Percentiles rank a stretch among this genome's conserved stretches.
These are phyloP conservation scores for Pseudogymnoascus sp. DNA, from an alignment of 2,329 filamentous ascomycete genomes.

Conservation along the genomic window DNA sequence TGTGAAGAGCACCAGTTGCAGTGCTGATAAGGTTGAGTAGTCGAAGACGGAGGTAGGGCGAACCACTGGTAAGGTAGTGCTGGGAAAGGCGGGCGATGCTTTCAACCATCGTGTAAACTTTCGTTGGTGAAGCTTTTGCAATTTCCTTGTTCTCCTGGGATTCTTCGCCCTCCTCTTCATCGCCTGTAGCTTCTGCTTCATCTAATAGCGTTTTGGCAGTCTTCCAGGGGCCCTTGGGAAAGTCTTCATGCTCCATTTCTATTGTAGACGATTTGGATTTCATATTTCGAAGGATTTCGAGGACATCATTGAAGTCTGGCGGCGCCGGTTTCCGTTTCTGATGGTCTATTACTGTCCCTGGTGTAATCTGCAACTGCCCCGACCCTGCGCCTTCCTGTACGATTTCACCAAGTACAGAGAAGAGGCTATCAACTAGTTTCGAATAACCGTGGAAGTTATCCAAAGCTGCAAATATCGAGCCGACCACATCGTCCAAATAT, in stretches of 20 bases:
- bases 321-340: constrained; percentile 29
- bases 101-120: constrained; percentile 72
- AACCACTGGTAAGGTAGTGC: constrained; percentile 81
- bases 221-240: constrained; percentile 28
- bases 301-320: constrained; percentile 37
- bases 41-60: constrained; percentile 66
- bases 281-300: constrained; percentile 58
- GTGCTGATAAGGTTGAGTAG: constrained; percentile 70
- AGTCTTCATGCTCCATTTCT: constrained; percentile 19
- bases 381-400: constrained; percentile 71
- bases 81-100: constrained; percentile 78
- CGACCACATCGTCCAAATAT: constrained; percentile 84
- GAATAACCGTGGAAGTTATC: constrained; percentile 94
- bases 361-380: constrained; percentile 34
- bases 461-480: constrained; percentile 84
- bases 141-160: constrained; percentile 35
- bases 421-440: constrained; percentile 74
- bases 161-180: constrained; percentile 29
- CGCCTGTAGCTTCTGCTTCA: constrained; percentile 23
- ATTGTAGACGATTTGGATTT: constrained; percentile 27
- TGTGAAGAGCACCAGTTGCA: constrained; percentile 61
- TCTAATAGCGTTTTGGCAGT: constrained; percentile 30
- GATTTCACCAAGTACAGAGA: constrained; percentile 71
- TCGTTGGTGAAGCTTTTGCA: constrained; percentile 57
- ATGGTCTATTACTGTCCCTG: constrained; percentile 24